These are phyloP conservation scores for Penicillium sp. DNA, from an alignment of 2,329 filamentous ascomycete species.

Conservation along the genomic window DNA sequence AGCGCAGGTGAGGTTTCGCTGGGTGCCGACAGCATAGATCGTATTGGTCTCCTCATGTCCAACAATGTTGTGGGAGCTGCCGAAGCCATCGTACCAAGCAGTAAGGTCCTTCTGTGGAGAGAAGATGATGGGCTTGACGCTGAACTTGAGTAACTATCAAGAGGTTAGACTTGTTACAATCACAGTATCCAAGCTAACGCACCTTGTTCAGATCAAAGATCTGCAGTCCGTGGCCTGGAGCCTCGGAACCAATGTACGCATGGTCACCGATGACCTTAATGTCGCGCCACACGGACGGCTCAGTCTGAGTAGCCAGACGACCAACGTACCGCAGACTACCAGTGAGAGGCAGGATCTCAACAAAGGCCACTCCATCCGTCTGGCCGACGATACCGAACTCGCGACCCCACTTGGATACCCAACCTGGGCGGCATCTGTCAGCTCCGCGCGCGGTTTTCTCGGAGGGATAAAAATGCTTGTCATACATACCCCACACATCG, in stretches of 20 bases:
- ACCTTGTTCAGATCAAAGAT: slow-evolving; percentile 29
- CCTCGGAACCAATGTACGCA: slow-evolving; percentile 26
- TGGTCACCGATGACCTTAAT: slow-evolving; percentile 26
- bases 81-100: slow-evolving; percentile 25
- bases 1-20: slow-evolving; percentile 19
- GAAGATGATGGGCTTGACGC: slow-evolving; percentile 19
- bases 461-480: too few relatives aligned
- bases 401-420: slow-evolving; percentile 23
- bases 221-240: slow-evolving; percentile 23
- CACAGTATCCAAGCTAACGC: neutral
- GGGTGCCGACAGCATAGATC: slow-evolving; percentile 26
- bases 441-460: neutral
- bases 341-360: slow-evolving; percentile 20
- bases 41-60: slow-evolving; percentile 24
- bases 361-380: slow-evolving; percentile 25
- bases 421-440: slow-evolving; percentile 14
- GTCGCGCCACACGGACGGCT: slow-evolving; percentile 20
- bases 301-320: slow-evolving; percentile 24
- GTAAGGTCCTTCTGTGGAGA: slow-evolving; percentile 18
- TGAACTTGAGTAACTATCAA: neutral
- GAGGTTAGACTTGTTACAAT: neutral
- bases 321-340: slow-evolving; percentile 26
- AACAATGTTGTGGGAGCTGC: slow-evolving; percentile 28
- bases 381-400: slow-evolving; percentile 27
- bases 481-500: slow-evolving; percentile 25